A percentile compares a stretch with the other conserved stretches of the same genome.
phyloP scores from a whole-genome alignment of 192 early-diverging fungal species.

The Hyaloraphidium curvatum region DNA sequence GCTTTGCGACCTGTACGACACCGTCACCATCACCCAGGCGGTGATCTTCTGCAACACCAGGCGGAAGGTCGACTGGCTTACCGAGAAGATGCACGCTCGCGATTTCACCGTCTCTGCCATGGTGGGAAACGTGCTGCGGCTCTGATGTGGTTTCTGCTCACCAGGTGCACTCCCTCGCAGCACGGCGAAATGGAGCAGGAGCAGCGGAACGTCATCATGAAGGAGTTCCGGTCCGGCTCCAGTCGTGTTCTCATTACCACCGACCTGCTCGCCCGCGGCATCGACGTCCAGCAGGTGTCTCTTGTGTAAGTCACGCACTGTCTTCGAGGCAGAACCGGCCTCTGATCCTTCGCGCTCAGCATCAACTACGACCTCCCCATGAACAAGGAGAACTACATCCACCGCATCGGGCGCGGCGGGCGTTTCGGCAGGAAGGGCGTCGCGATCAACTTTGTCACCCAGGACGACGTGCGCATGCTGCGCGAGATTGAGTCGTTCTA shows the following conservation, averaged over 20 bases:
- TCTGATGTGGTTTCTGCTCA: too few relatives aligned
- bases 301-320: constrained; percentile 33
- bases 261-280: constrained; percentile 94
- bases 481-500: constrained; percentile 86
- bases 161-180: constrained; percentile 16
- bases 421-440: constrained; percentile 99
- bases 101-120: constrained; percentile 95
- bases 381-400: constrained; percentile 98
- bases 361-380: constrained; percentile 97
- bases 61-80: constrained; percentile 98
- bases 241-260: constrained; percentile 97
- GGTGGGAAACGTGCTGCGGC: too few relatives aligned
- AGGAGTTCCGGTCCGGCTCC: constrained; percentile 95
- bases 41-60: constrained; percentile 99
- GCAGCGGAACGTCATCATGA: constrained; percentile 94
- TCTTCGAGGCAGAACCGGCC: not conserved
- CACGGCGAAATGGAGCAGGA: constrained; percentile 98
- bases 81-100: constrained; percentile 77
- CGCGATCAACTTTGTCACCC: constrained; percentile 97
- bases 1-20: constrained; percentile 94
- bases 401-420: constrained; percentile 98
- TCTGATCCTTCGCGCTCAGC: not conserved
- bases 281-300: constrained; percentile 99
- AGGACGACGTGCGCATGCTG: constrained; percentile 81
- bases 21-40: constrained; percentile 93